Evolutionary conservation across 2,329 filamentous ascomycete genomes (phyloP), one percentile per base, ranked within the genome.

Genomic region (Scedosporium apiospermum): DNA sequence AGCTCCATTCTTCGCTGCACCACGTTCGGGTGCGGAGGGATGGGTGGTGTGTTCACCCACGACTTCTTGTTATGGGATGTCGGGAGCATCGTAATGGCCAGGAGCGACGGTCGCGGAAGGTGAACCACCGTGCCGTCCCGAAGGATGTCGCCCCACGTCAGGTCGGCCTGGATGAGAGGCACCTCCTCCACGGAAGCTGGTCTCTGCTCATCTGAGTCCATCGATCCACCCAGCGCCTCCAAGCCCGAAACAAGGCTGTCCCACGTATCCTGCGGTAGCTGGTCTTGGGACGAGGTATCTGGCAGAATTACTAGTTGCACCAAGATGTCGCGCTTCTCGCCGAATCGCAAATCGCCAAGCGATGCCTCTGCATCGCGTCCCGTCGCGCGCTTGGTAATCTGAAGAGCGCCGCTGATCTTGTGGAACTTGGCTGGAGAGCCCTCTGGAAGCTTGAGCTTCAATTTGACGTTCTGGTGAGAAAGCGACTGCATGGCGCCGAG

Each of bases 1-100:
- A 99, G 81, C 75, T 99, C 95, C 95, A 99, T 99, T 57, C 95
- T 89, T 49, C 95, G 86, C 76, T 99, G 95, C 6, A 99, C 93
- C 64, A 99, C 92, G 65, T 88, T 91, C 4, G 95, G 93, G 71
- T 98, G 95, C 57, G 95, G 93, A 14, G 95, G 95, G 65, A 99
- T 99, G 1, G 92, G 90, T 14, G 93, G 91, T 12, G 82, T 78
- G 67, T 80, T 84, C 55, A 78, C 78, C 84, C 84, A 87, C 16
- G 87, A 84, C 67, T 83, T 88, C 76, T 88, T 87, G 65, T 83
- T 83, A 62, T 82, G 82, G 4, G 74, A 73, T 2, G 88, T 80
- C 4, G 95, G 95, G 34, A 97, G 82, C 89, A 99, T 96, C 1
- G 95, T 97, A 66, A 99, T 97, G 27, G 95, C 92, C 44, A 99